phyloP scores from a whole-genome alignment of 1,139 yeast species.

The Kurtzmaniella quercitrusa region DNA sequence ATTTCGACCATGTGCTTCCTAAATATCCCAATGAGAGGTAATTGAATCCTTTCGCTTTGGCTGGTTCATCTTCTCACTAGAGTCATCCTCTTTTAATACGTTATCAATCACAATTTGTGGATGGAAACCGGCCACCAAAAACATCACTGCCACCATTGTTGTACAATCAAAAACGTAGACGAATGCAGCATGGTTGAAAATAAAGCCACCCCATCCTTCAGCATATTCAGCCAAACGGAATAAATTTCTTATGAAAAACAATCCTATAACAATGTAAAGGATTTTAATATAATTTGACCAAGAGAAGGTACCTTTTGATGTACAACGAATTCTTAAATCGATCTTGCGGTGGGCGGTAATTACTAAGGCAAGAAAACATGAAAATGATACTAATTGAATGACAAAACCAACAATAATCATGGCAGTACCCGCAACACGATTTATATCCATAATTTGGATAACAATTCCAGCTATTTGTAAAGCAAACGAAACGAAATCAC shows the following conservation, averaged over 20 bases:
- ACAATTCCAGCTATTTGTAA: constrained; percentile 2
- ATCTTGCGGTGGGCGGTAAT: not conserved
- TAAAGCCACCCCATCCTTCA: constrained; percentile 5
- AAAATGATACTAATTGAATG: constrained; percentile 4
- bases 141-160: not conserved
- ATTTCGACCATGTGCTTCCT: not conserved
- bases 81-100: not conserved
- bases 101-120: not conserved
- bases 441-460: not conserved
- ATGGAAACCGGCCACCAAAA: not conserved
- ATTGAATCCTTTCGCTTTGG: not conserved
- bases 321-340: not conserved
- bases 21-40: no score
- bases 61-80: not conserved
- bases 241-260: constrained; percentile 2
- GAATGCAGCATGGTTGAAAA: constrained; percentile 2
- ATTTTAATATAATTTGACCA: not conserved
- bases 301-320: not conserved
- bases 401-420: constrained; percentile 6
- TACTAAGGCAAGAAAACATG: not conserved
- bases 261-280: not conserved
- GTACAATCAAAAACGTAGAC: constrained; percentile 2
- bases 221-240: constrained; percentile 4
- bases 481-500: not conserved
- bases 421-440: not conserved